Evolutionary conservation across 441 rosid genomes (phyloP), one percentile per base, ranked within the genome.

Genomic region (Populus hybrid): DNA sequence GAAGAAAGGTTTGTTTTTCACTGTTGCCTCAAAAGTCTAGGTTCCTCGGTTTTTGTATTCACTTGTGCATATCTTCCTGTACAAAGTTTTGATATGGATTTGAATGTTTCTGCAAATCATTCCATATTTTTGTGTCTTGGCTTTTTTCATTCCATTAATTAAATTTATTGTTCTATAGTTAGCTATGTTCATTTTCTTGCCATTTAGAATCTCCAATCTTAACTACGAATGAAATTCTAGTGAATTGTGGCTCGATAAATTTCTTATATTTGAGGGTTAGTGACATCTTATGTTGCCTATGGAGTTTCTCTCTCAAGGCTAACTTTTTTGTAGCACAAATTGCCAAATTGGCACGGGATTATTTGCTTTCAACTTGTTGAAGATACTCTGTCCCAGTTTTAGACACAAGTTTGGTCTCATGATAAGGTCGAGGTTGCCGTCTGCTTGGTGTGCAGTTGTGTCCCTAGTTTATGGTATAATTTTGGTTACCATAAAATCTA

Each of bases 1-100:
- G 98, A 95, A 90, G 98, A 95, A 88, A 94, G 98, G 99, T 95
- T 80, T 40, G 78, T 30, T 69, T 83, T 61, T 12, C 67, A 26
- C 12, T 70, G 23, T 74, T 73, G 40, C 11, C 23, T 26, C 21
- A 32, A 10, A 76, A 70, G 24, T 64, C 30, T 12, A 34, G 14
- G 30, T 70, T 64, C 14, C 18, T 57, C 5, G 3, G 30, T 66
- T 16, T 34, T 23, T 67, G 54, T 8, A 36, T 6, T 68, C 70
- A 11, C 79, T 59, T 68, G 18, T 26, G 16, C 63, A 9, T 46
- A 18, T 75, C 35, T 69, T 28, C 63, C 10, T 36, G 18, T 57
- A 21, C 21, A 59, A 42, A 11, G 63, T 50, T 36, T 54, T 40
- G 32, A 63, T 34, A 40, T 67, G 73, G 70, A 40, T 72, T 59